Percentiles rank a stretch among this genome's conserved stretches.
These are phyloP conservation scores for Mycena vitilis DNA, from an alignment of 768 basidiomycete genomes.

Conservation along the genomic window DNA sequence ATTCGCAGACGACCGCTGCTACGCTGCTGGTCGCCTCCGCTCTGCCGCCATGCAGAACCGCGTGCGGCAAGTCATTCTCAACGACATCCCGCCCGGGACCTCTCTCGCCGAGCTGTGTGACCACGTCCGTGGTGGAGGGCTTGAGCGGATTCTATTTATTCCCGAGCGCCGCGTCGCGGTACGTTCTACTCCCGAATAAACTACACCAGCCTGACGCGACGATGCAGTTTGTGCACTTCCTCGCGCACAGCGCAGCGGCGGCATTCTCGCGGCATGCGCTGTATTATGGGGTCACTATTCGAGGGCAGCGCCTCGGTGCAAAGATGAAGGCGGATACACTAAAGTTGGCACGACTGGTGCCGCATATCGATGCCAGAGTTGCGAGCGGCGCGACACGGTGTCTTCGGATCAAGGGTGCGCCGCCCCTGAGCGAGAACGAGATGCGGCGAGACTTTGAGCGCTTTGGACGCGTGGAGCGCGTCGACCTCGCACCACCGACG, in stretches of 20 bases:
- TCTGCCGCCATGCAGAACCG: slow-evolving; percentile 7
- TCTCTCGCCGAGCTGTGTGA: slow-evolving; percentile 3
- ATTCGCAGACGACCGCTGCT: slow-evolving; percentile 25
- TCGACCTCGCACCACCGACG: not conserved
- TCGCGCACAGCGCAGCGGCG: slow-evolving; percentile 4
- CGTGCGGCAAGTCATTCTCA: slow-evolving; percentile 15
- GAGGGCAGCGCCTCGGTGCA: slow-evolving; percentile 1
- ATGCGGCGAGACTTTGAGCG: slow-evolving; percentile 7
- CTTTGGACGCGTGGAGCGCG: slow-evolving; percentile 18
- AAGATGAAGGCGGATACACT: slow-evolving; percentile 12
- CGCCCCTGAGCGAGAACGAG: not conserved
- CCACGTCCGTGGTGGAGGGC: slow-evolving; percentile 22
- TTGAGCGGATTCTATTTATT: slow-evolving; percentile 10
- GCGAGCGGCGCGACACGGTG: slow-evolving; percentile 16
- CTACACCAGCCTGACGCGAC: not conserved
- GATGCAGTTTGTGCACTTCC: slow-evolving; percentile 14
- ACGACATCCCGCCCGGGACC: slow-evolving; percentile 8
- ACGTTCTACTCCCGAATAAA: not conserved
- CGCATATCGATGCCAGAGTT: not conserved
- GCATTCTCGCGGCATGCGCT: slow-evolving; percentile 22
- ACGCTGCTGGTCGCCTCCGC: not conserved
- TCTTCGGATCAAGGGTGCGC: not conserved
- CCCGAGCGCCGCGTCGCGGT: slow-evolving; percentile 6
- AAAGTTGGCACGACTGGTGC: not conserved
- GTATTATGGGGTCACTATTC: slow-evolving; percentile 20